A percentile compares a stretch with the other conserved stretches of the same genome.
Evolutionary conservation across 805 yeast genomes (phyloP).

Genomic region (Suhomyces sp.): DNA sequence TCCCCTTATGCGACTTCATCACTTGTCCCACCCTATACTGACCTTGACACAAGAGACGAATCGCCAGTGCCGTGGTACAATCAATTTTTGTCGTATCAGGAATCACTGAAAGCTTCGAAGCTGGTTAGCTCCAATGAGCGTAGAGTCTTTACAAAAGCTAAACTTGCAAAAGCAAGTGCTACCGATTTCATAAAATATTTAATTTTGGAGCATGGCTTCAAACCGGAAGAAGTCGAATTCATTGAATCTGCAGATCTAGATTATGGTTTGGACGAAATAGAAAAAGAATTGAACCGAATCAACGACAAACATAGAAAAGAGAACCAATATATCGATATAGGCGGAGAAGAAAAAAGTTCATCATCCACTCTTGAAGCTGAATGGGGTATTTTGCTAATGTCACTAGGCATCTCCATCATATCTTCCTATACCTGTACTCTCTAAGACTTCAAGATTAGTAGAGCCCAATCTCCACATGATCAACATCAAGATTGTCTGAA

Average conservation of each 20-base stretch:
- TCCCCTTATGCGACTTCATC: neutral
- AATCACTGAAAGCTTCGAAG: neutral
- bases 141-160: neutral
- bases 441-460: slow-evolving; percentile 50
- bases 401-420: neutral
- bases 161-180: neutral
- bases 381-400: neutral
- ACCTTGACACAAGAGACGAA: neutral
- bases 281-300: slow-evolving; percentile 32
- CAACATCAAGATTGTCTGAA: slow-evolving; percentile 64
- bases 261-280: slow-evolving; percentile 38
- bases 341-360: slow-evolving; percentile 23
- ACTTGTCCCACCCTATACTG: neutral
- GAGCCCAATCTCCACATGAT: slow-evolving; percentile 70
- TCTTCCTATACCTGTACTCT: slow-evolving; percentile 1
- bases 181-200: slow-evolving; percentile 29
- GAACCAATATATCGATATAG: slow-evolving; percentile 22
- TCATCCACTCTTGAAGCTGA: neutral
- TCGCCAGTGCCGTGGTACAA: neutral
- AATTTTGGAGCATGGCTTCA: slow-evolving; percentile 27
- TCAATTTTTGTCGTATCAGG: neutral
- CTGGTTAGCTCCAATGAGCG: neutral
- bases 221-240: slow-evolving; percentile 24
- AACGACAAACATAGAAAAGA: slow-evolving; percentile 14
- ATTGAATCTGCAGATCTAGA: slow-evolving; percentile 27